Conservation (phyloP, 2,329 filamentous ascomycete species). For the Ophiobolus disseminans region DNA sequence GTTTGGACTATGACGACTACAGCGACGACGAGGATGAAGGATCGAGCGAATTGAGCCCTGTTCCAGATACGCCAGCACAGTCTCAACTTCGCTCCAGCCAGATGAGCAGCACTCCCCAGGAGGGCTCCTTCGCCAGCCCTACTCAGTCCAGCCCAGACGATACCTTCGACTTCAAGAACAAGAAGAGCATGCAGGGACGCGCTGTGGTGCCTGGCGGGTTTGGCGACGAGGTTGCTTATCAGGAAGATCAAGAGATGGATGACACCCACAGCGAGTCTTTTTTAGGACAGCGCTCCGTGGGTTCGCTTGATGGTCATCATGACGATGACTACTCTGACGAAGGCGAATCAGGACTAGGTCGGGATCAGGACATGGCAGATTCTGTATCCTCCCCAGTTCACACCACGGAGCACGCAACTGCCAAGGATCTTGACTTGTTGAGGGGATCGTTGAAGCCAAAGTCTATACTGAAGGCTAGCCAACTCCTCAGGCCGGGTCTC, state of each 20-base stretch:
- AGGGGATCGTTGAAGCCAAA: constrained; percentile 51
- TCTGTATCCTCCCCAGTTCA: constrained; percentile 76
- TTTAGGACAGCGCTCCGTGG: constrained; percentile 91
- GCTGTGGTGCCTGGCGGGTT: constrained; percentile 80
- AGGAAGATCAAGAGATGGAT: constrained; percentile 64
- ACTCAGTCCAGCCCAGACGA: constrained; percentile 57
- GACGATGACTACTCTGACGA: constrained; percentile 68
- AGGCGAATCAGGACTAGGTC: constrained; percentile 75
- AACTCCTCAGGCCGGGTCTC: constrained; percentile 39
- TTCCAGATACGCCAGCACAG: constrained; percentile 55
- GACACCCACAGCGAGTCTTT: constrained; percentile 69
- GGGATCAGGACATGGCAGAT: constrained; percentile 77
- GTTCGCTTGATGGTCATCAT: constrained; percentile 68
- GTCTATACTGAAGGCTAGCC: constrained; percentile 57
- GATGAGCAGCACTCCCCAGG: constrained; percentile 43
- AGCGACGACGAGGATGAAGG: constrained; percentile 67
- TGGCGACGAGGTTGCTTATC: constrained; percentile 65
- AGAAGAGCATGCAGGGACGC: constrained; percentile 57
- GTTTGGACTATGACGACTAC: constrained; percentile 73
- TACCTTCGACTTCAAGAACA: constrained; percentile 64
- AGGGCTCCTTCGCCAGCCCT: constrained; percentile 49
- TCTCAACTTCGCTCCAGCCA: constrained; percentile 38
- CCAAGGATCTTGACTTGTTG: constrained; percentile 39
- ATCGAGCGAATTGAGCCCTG: constrained; percentile 48
- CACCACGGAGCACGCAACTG: constrained; percentile 73